phyloP scores from a whole-genome alignment of 208 protist genomes.

The Trichomonas tenax region DNA sequence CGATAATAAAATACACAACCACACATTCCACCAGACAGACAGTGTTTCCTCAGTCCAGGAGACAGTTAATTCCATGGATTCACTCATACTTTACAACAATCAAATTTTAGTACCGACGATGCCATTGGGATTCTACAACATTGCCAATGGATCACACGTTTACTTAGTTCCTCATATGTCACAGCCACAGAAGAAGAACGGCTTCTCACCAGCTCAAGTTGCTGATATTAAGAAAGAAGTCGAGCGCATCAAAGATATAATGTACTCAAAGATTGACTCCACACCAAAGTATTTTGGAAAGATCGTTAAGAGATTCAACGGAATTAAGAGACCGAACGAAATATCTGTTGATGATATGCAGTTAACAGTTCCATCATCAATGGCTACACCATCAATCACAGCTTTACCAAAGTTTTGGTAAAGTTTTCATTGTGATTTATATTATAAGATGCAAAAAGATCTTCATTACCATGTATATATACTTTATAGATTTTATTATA shows the following conservation, averaged over 20 bases:
- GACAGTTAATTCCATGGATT: neutral
- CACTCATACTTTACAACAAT: neutral
- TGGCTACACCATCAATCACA: neutral
- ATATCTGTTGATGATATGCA: neutral
- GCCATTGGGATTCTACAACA: neutral
- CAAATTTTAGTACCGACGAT: neutral
- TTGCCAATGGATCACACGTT: neutral
- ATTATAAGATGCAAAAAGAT: too few species aligned
- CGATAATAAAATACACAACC: neutral
- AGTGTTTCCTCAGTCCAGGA: neutral
- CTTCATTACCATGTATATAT: too few species aligned
- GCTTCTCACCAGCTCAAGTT: neutral
- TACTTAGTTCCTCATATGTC: neutral
- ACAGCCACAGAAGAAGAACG: neutral
- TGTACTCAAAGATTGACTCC: neutral
- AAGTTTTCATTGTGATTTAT: neutral
- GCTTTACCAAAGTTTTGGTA: neutral
- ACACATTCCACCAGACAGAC: neutral
- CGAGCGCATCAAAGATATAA: neutral
- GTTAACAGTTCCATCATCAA: neutral
- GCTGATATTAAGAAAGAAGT: neutral
- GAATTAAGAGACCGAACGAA: neutral
- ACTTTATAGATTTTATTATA: too few species aligned
- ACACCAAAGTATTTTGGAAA: neutral
- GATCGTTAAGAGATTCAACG: neutral